phyloP scores from a whole-genome alignment of 345 rosid genomes.

The Mallotus nudiflorus region DNA sequence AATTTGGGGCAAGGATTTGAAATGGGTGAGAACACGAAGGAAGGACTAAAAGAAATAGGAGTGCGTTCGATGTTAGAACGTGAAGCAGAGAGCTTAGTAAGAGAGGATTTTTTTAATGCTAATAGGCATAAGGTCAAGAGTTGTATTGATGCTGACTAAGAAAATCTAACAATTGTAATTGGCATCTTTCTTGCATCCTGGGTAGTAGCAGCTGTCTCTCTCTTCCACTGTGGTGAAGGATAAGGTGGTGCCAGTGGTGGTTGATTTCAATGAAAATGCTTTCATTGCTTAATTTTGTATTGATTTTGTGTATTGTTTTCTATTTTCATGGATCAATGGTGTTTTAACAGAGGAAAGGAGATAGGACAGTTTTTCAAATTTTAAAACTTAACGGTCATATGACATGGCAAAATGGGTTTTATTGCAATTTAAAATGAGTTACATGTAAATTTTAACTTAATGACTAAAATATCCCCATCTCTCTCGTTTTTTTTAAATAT shows the following conservation, averaged over 20 bases:
- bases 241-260: constrained; percentile 14
- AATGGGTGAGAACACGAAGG: constrained; percentile 51
- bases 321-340: not conserved
- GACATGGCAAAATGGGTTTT: not conserved
- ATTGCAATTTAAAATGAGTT: not conserved
- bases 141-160: constrained; percentile 81
- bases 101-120: constrained; percentile 69
- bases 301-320: not conserved
- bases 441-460: too few relatives aligned
- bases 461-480: not conserved
- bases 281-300: constrained; percentile 34
- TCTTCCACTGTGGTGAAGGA: constrained; percentile 33
- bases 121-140: constrained; percentile 79
- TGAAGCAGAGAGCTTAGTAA: constrained; percentile 53
- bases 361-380: constrained; percentile 37
- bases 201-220: constrained; percentile 75
- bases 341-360: not conserved
- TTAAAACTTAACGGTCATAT: constrained; percentile 50
- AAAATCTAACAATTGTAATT: constrained; percentile 82
- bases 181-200: constrained; percentile 83
- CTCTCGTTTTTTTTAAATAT: too few relatives aligned
- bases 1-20: constrained; percentile 36
- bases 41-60: constrained; percentile 56
- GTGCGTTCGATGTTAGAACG: constrained; percentile 35
- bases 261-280: constrained; percentile 45